Evolutionary conservation across 2,329 filamentous ascomycete species (phyloP).

Genomic region (Colletotrichum viniferum): DNA sequence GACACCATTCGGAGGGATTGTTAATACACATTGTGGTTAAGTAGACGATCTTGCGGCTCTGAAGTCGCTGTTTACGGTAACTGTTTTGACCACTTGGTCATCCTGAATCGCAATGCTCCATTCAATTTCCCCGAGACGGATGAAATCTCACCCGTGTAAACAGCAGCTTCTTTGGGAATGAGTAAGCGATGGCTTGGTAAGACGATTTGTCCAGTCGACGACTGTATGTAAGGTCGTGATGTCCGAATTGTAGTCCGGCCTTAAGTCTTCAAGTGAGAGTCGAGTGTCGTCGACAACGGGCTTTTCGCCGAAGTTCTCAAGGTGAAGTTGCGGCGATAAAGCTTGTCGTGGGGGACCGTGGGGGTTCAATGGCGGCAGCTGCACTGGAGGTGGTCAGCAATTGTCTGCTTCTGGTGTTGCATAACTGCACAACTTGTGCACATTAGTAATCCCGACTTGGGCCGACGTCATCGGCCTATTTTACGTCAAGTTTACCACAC

Average conservation of each 20-base stretch:
- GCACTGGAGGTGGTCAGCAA: background rate
- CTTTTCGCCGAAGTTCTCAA: background rate
- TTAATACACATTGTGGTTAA: background rate
- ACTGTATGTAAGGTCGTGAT: background rate
- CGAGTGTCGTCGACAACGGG: background rate
- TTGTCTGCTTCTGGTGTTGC: background rate
- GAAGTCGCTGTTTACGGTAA: background rate
- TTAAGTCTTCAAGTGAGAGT: background rate
- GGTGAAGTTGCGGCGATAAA: background rate
- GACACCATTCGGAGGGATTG: background rate
- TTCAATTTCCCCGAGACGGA: background rate
- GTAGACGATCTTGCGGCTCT: background rate
- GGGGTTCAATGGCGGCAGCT: background rate
- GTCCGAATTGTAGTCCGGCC: background rate
- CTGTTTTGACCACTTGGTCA: background rate
- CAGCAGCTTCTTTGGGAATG: background rate
- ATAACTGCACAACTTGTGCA: background rate
- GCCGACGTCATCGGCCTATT: background rate
- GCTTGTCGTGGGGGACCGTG: background rate
- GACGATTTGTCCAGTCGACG: background rate
- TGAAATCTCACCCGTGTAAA: background rate
- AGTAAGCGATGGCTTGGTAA: background rate
- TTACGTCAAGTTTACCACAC: slow-evolving; percentile 1
- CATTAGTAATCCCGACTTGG: background rate
- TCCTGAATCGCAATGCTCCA: background rate